phyloP scores from a whole-genome alignment of 2,329 filamentous ascomycete genomes.

The Tolypocladium sp. region DNA sequence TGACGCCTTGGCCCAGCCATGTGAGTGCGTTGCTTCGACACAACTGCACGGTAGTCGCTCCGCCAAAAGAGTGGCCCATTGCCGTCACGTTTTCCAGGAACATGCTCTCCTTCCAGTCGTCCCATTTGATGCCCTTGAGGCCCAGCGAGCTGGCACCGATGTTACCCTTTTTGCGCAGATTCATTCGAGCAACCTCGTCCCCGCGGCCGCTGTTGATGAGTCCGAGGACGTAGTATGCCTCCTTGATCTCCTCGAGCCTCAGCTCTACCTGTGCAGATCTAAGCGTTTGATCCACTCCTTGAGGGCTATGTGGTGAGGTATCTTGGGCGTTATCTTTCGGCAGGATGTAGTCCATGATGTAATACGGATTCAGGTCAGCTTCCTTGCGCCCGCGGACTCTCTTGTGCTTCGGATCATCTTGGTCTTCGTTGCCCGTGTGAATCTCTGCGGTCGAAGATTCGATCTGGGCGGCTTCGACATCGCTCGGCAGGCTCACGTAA shows the following conservation, averaged over 20 bases:
- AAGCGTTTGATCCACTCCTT: constrained; percentile 50
- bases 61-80: constrained; percentile 59
- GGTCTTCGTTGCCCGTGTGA: constrained; percentile 9
- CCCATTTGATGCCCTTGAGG: constrained; percentile 46
- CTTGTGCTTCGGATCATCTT: constrained; percentile 21
- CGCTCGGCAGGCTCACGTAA: constrained; percentile 45
- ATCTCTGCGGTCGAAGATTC: constrained; percentile 17
- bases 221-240: constrained; percentile 48
- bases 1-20: constrained; percentile 53
- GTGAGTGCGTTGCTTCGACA: constrained; percentile 42
- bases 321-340: constrained; percentile 44
- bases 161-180: constrained; percentile 48
- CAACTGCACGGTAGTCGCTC: constrained; percentile 53
- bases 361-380: constrained; percentile 22
- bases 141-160: constrained; percentile 50
- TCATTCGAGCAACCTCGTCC: constrained; percentile 36
- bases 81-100: constrained; percentile 48
- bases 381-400: constrained; percentile 18
- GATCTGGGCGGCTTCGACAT: constrained; percentile 22
- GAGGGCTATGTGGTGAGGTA: constrained; percentile 44
- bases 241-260: constrained; percentile 54
- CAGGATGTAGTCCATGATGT: constrained; percentile 53
- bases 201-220: constrained; percentile 46
- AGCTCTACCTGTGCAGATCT: constrained; percentile 54
- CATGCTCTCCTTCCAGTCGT: constrained; percentile 45